Percentiles rank a stretch among this genome's conserved stretches.
phyloP scores from a whole-genome alignment of 768 basidiomycete genomes.

The Phlebiopsis gigantea region DNA sequence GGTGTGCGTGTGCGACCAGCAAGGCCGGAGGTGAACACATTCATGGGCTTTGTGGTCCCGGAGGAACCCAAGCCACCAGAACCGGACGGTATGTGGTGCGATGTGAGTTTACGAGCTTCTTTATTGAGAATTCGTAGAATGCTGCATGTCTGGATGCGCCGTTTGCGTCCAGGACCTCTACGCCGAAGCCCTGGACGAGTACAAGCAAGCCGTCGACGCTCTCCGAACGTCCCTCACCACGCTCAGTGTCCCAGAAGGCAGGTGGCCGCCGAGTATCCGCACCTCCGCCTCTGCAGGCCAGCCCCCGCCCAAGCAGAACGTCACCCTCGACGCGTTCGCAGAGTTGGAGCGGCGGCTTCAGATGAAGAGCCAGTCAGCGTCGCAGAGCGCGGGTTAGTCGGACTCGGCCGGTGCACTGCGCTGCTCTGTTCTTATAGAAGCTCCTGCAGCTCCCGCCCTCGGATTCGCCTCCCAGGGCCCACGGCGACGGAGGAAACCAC shows the following conservation, averaged over 20 bases:
- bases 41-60: slow-evolving; percentile 56
- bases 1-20: not conserved
- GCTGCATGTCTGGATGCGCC: slow-evolving; percentile 93
- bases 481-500: slow-evolving; percentile 10
- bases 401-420: not conserved
- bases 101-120: not conserved
- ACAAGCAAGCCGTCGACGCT: slow-evolving; percentile 47
- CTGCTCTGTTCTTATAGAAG: not conserved
- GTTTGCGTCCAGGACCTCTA: slow-evolving; percentile 90
- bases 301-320: slow-evolving; percentile 23
- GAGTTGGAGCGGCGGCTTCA: slow-evolving; percentile 58
- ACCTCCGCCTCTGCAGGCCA: not conserved
- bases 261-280: slow-evolving; percentile 63
- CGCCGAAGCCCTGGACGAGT: slow-evolving; percentile 63
- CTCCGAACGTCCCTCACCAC: slow-evolving; percentile 47
- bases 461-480: not conserved
- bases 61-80: slow-evolving; percentile 56
- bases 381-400: slow-evolving; percentile 10
- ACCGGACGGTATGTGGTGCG: slow-evolving; percentile 52
- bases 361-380: slow-evolving; percentile 35
- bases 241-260: slow-evolving; percentile 42
- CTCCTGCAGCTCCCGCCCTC: not conserved
- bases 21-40: slow-evolving; percentile 25
- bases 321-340: slow-evolving; percentile 62
- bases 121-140: slow-evolving; percentile 45